Evolutionary conservation across 2,329 filamentous ascomycete species (phyloP).

Genomic region (Penicillium digitatum): DNA sequence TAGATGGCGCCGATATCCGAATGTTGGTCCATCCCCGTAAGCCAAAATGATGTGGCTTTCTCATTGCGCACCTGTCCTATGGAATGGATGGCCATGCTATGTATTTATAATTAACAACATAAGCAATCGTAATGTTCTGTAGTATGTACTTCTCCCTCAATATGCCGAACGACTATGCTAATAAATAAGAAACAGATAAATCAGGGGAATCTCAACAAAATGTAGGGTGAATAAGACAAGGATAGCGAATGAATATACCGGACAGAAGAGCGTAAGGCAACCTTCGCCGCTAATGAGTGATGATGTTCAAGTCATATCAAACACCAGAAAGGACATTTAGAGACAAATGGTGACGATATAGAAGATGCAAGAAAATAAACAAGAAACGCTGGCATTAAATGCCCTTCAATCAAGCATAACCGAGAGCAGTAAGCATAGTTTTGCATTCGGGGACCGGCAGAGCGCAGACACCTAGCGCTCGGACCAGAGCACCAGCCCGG

Average conservation of each 20-base stretch:
- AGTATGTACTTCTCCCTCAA: slow-evolving; percentile 22
- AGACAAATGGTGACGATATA: neutral
- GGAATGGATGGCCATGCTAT: neutral
- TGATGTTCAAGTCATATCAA: slow-evolving; percentile 7
- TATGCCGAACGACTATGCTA: slow-evolving; percentile 19
- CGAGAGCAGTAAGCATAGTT: slow-evolving; percentile 39
- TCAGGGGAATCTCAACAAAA: slow-evolving; percentile 23
- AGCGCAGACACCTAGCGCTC: slow-evolving; percentile 51
- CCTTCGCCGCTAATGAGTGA: slow-evolving; percentile 27
- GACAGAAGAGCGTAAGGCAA: slow-evolving; percentile 22
- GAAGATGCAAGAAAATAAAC: slow-evolving; percentile 2
- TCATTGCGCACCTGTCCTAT: neutral
- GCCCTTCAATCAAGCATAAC: slow-evolving; percentile 32
- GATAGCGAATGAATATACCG: slow-evolving; percentile 20
- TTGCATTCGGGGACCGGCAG: slow-evolving; percentile 48
- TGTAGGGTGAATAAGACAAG: slow-evolving; percentile 9
- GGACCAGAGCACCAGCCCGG: slow-evolving; percentile 53
- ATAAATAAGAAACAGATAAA: slow-evolving; percentile 7
- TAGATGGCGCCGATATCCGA: neutral
- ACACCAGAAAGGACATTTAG: slow-evolving; percentile 3
- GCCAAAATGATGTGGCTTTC: neutral
- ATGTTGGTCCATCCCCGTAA: neutral
- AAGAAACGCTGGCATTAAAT: neutral
- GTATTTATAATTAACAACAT: neutral
- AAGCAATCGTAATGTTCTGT: slow-evolving; percentile 6